Evolutionary conservation across 1,139 yeast genomes (phyloP).

Genomic region (Yamadazyma spencermartinsiae): DNA sequence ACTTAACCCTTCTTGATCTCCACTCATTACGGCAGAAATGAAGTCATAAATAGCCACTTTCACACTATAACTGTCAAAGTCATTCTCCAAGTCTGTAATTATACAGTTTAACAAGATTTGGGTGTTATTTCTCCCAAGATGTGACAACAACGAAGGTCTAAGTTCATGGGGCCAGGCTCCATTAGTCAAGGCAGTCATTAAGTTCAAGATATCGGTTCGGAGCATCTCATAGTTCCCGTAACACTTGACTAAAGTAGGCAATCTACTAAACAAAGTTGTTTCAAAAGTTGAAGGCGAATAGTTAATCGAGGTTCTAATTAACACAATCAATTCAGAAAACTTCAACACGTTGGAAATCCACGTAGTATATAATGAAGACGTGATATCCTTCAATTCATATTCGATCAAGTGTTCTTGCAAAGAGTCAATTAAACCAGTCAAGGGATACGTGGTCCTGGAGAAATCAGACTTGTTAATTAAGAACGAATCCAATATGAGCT

Average conservation of each 20-base stretch:
- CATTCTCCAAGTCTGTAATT: constrained; percentile 58
- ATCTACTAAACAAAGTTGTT: constrained; percentile 51
- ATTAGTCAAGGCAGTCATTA: constrained; percentile 62
- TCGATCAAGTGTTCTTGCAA: constrained; percentile 38
- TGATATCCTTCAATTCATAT: constrained; percentile 43
- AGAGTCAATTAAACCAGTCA: constrained; percentile 51
- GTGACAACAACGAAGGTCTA: constrained; percentile 79
- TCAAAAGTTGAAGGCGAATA: constrained; percentile 66
- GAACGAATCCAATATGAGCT: constrained; percentile 55
- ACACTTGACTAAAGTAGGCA: constrained; percentile 60
- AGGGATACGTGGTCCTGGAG: constrained; percentile 58
- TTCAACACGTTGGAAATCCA: constrained; percentile 47
- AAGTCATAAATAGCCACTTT: constrained; percentile 66
- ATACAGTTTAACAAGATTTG: constrained; percentile 59
- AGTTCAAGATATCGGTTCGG: constrained; percentile 53
- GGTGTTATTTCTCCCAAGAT: constrained; percentile 67
- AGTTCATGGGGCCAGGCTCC: constrained; percentile 57
- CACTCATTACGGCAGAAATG: constrained; percentile 72
- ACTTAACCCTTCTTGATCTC: constrained; percentile 84
- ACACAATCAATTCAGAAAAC: constrained; percentile 46
- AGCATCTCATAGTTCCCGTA: constrained; percentile 52
- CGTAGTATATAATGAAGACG: constrained; percentile 41
- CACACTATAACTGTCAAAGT: constrained; percentile 56
- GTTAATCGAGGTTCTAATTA: constrained; percentile 54
- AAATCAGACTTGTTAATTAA: constrained; percentile 51